Evolutionary conservation across 2,329 filamentous ascomycete genomes (phyloP), one percentile per base, ranked within the genome.

Genomic region (Fusarium tjaetaba): DNA sequence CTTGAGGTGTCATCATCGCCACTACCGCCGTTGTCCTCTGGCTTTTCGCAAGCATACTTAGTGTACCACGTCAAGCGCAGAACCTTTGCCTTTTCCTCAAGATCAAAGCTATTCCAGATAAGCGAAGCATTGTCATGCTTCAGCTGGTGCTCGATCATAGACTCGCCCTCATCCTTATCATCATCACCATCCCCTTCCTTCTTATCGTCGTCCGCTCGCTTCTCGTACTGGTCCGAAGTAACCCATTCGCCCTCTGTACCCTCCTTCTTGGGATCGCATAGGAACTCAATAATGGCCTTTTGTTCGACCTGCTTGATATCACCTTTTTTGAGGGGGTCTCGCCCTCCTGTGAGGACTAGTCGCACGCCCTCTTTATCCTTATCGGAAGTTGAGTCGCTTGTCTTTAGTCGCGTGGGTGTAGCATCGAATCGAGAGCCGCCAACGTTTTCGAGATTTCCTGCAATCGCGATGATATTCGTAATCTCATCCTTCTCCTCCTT

Each of bases 51-150:
- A 2, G 94, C 96, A 79, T 94, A 91, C 82, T 96, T 94, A 20
- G 96, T 98, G 79, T 88, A 86, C 96, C 96, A 99, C 41, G 93
- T 91, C 79, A 98, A 81, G 61, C 91, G 89, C 72, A 98, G 83
- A 16, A 94, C 88, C 32, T 87, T 84, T 13, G 85, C 85, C 42
- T 90, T 89, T 26, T 87, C 87, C 59, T 90, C 87, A 6, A 80
- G 77, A 46, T 87, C 89, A 82, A 96, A 98, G 77, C 92, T 90
- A 67, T 94, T 87, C 83, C 95, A 97, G 67, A 92, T 86, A 68
- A 98, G 85, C 71, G 93, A 93, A 16, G 90, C 87, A 56, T 86
- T 84, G 8, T 88, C 82, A 69, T 89, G 88, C 68, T 85, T 82
- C 57, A 89, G 83, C 75, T 91, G 88, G 68, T 83, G 82, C 71